Evolutionary conservation across 2,329 filamentous ascomycete species (phyloP), one percentile per base, ranked within the genome.

Genomic region (Lachnellula suecica): DNA sequence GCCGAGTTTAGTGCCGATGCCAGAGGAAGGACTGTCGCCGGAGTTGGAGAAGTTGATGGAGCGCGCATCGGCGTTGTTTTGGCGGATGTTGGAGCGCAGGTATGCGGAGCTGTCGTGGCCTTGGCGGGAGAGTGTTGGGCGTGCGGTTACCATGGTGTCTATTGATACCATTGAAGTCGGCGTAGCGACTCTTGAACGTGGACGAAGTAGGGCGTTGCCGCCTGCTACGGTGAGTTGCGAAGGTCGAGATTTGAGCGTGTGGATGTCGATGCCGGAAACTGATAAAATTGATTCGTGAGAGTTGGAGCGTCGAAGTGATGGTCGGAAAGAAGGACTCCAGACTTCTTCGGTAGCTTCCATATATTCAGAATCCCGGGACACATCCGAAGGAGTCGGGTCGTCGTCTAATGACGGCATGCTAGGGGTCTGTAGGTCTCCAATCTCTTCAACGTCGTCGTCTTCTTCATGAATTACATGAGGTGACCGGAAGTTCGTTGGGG

Each of bases 221-320:
- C 20, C 62, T 63, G 56, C 74, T 27, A 67, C 74, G 17, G 85
- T 82, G 53, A 94, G 79, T 63, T 95, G 89, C 29, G 88, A 89
- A 0, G 90, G 89, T 4, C 88, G 82, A 1, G 80, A 79, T 63
- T 87, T 85, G 4, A 95, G 77, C 0, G 88, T 91, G 68, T 96
- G 91, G 45, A 96, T 95, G 66, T 97, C 93, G 68, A 96, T 86
- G 2, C 91, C 91, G 0, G 86, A 83, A 2, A 96, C 80, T 0
- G 92, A 97, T 60, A 97, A 81, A 56, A 97, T 85, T 17, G 90
- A 96, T 67, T 97, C 92, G 62, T 96, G 91, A 1, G 92, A 96
- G 2, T 84, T 67, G 2, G 84, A 79, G 27, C 87, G 85, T 37
- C 83, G 87, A 4, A 92, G 70, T 2, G 71, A 69, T 48, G 72